Conservation (phyloP, 2,329 filamentous ascomycete species). For the Xylaria sp. region DNA sequence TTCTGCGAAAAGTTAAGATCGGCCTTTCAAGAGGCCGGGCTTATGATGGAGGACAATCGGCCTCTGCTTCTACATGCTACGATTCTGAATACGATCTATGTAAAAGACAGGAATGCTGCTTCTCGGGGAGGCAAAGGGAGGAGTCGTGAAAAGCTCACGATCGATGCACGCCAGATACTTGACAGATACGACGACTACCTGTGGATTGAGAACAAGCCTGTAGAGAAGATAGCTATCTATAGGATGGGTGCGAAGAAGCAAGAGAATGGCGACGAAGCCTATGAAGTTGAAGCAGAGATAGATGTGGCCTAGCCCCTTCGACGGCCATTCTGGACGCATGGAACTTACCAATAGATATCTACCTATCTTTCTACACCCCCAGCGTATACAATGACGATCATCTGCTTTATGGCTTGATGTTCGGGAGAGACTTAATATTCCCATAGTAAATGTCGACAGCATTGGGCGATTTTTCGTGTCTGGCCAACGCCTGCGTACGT, state of each 20-base stretch:
- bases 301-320: slow-evolving; percentile 29
- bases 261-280: slow-evolving; percentile 58
- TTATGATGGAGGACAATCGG: slow-evolving; percentile 64
- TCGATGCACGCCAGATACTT: slow-evolving; percentile 63
- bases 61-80: slow-evolving; percentile 82
- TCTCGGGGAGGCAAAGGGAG: slow-evolving; percentile 33
- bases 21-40: slow-evolving; percentile 59
- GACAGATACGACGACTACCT: slow-evolving; percentile 66
- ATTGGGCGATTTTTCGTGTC: too few relatives aligned
- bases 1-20: slow-evolving; percentile 64
- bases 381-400: too few relatives aligned
- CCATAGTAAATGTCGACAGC: too few relatives aligned
- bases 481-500: too few relatives aligned
- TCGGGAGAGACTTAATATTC: too few relatives aligned
- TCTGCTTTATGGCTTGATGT: too few relatives aligned
- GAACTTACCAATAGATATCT: background rate
- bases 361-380: too few relatives aligned
- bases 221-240: slow-evolving; percentile 80
- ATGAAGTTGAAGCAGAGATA: slow-evolving; percentile 60
- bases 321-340: background rate
- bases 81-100: slow-evolving; percentile 84
- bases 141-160: slow-evolving; percentile 48
- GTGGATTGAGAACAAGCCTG: slow-evolving; percentile 71
- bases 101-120: slow-evolving; percentile 50
- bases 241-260: slow-evolving; percentile 83